Base-by-base conservation (phyloP, 208 protist genomes). In the Leishmania mexicana region DNA sequence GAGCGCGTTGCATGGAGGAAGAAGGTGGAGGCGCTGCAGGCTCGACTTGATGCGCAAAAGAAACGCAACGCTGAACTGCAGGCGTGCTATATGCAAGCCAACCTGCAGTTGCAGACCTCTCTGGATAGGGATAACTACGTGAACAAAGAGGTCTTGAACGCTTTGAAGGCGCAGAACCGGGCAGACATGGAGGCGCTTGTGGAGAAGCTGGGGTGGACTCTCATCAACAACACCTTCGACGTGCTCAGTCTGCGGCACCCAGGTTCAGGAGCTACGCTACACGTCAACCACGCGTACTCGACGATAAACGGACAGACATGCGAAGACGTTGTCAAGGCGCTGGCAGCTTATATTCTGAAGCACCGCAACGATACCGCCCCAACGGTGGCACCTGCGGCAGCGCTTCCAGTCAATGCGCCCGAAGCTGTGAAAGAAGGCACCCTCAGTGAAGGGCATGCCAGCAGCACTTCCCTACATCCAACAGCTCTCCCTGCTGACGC, bases 191-290 rank as follows among this genome's bases (percentile, higher is more conserved):
- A 74, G 17, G 67, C 45, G 28, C 57, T 86, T 38, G 83, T 77
- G 15, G 49, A 35, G 53, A 78, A 77, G 42, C 75, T 86, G 24
- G 83, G 83, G 24, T 86, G 83, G 83, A 80, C 54, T 10, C 67
- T 86, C 35, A 8, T 86, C 31, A 79, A 86, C 78, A 64, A 45
- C n/a, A 86, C 83, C 0, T 51, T 78, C 2, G 83, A 86, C 58
- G 83, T 86, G 13, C 67, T 86, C 15, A 86, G 83, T 53, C 67
- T 86, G 45, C 78, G 78, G 17, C 83, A 86, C 67, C 83, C 83
- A 0, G 62, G 31, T 53, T 83, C 74, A 0, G 75, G 78, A 1
- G 78, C 72, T 64, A 78, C 75, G 78, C 78, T 86, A 51, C 83
- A 86, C 57, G 75, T 64, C 13, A 86, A 86, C 57, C 83, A 76